Conservation (phyloP, 2,329 filamentous ascomycete genomes). For the Colletotrichum endophyticum region DNA sequence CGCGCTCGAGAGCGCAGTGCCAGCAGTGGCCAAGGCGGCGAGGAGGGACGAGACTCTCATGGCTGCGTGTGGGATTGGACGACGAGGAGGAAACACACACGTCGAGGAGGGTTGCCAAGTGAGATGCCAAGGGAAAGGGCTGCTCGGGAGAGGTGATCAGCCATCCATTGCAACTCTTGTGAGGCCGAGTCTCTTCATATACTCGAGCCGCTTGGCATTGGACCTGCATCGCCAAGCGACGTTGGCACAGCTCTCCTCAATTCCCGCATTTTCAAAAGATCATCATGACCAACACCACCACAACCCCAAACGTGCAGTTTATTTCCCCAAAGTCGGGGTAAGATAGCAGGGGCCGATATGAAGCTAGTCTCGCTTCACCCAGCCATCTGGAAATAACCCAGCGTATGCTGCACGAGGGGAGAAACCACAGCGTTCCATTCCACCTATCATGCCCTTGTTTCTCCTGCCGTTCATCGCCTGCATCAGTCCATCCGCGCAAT, state of each 20-base stretch:
- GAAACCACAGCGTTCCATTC: conserved; percentile 1
- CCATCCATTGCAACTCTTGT: background rate
- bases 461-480: background rate
- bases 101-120: background rate
- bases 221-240: conserved; percentile 10
- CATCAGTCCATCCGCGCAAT: background rate
- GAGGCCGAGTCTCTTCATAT: conserved; percentile 14
- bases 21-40: conserved; percentile 20
- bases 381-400: conserved; percentile 11
- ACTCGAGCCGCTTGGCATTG: conserved; percentile 4
- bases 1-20: conserved; percentile 11
- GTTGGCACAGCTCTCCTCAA: background rate
- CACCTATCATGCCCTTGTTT: conserved; percentile 7
- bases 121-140: background rate
- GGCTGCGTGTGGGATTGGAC: background rate
- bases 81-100: background rate
- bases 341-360: background rate
- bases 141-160: conserved; percentile 7
- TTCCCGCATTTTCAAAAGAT: background rate
- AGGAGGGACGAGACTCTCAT: conserved; percentile 25
- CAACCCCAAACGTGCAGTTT: background rate
- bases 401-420: conserved; percentile 4
- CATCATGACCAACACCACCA: background rate
- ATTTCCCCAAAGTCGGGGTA: background rate
- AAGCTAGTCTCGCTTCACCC: conserved; percentile 6